Evolutionary conservation across 2,329 filamentous ascomycete species (phyloP), one percentile per base, ranked within the genome.

Genomic region (Colletotrichum sp.): DNA sequence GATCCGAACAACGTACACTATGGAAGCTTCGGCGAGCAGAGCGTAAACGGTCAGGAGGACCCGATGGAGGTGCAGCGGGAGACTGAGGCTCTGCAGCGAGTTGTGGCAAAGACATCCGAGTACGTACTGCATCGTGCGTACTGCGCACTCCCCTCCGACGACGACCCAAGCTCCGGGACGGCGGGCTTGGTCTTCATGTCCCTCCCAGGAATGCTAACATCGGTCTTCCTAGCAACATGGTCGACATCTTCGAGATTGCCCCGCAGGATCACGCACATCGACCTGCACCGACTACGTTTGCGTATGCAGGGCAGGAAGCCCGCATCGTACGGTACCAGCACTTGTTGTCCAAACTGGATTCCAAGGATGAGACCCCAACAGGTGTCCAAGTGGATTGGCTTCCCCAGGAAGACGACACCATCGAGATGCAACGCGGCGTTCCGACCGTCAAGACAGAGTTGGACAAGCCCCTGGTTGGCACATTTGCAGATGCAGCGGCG

Each of bases 161-260:
- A 60, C 34, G 66, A 70, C 70, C 52, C 55, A 34, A 73, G 60
- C 43, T 76, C 73, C 73, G 58, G 73, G 73, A 21, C 28, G 64
- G 48, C 38, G 73, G 73, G 70, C 70, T 76, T 52, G 64, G 64
- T 56, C 65, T n/a, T 76, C 65, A 60, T 65, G 64, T 65, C 70
- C 43, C 62, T 48, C 36, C 73, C 36, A 43, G 75, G 55, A 56
- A 34, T 58, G 70, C 77, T 79, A 76, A 79, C 75, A 58, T 69
- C 61, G 60, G 62, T 55, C 56, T 76, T 68, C 69, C 72, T 80
- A 93, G 92, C 80, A 92, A 93, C 79, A 90, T 93, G 84, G 91
- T 93, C 76, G 92, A 93, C 80, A 91, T 93, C 62, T 93, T 93
- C 83, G 91, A 93, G 77, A 92, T 93, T 80, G 88, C 89, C 43